These are phyloP conservation scores for Xylaria sp. DNA, from an alignment of 2,329 filamentous ascomycete species.

Conservation along the genomic window DNA sequence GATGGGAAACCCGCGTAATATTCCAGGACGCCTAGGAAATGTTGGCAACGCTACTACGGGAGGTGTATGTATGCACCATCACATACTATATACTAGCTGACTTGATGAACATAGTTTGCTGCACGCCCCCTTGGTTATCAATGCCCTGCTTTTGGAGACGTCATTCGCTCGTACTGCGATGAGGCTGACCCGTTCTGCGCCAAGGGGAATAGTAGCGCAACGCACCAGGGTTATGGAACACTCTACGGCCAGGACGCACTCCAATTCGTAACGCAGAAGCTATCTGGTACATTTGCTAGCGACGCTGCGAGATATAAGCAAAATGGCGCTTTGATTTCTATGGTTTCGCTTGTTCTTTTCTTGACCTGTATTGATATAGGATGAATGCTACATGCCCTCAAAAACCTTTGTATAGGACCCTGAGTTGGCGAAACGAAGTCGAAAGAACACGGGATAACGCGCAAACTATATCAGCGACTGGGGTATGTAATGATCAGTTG, in stretches of 20 bases:
- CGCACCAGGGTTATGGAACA: constrained; percentile 68
- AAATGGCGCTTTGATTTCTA: neutral
- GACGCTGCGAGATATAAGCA: neutral
- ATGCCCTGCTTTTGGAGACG: constrained; percentile 62
- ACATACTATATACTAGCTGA: constrained; percentile 21
- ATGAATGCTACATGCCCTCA: neutral
- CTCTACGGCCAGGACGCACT: constrained; percentile 68
- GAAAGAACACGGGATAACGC: neutral
- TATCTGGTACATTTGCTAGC: constrained; percentile 43
- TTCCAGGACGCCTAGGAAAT: constrained; percentile 64
- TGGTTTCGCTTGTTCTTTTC: constrained; percentile 9
- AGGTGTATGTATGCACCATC: constrained; percentile 59
- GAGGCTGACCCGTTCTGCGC: constrained; percentile 70
- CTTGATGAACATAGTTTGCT: constrained; percentile 60
- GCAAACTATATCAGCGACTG: too few relatives aligned
- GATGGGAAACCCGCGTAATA: constrained; percentile 69
- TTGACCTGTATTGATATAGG: neutral
- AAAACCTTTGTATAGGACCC: neutral
- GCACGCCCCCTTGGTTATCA: constrained; percentile 65
- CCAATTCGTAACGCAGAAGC: constrained; percentile 65
- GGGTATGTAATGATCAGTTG: neutral
- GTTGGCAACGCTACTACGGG: constrained; percentile 66
- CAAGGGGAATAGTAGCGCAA: constrained; percentile 63
- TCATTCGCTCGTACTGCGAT: constrained; percentile 69
- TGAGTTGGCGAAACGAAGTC: neutral